A percentile compares a stretch with the other conserved stretches of the same genome.
Evolutionary conservation across 306 rosid genomes (phyloP).

Genomic region (Spatholobus suberectus): DNA sequence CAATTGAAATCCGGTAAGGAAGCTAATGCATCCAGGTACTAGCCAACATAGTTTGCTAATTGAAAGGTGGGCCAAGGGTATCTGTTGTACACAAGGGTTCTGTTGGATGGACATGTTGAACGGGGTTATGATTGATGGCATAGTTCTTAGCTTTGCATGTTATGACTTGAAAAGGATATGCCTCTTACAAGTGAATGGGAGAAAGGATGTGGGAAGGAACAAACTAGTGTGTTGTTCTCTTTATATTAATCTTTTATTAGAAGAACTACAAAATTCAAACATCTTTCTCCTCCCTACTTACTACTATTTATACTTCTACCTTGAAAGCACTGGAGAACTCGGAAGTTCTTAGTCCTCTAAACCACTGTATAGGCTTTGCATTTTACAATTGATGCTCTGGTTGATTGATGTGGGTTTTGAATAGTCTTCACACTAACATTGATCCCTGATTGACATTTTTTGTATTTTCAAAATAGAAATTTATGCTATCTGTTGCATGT

Average conservation of each 20-base stretch:
- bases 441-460: constrained; percentile 31
- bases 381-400: constrained; percentile 27
- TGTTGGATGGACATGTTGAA: constrained; percentile 14
- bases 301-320: not conserved
- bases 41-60: constrained; percentile 15
- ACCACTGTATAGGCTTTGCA: not conserved
- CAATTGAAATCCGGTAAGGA: constrained; percentile 26
- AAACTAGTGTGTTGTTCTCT: constrained; percentile 5
- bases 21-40: constrained; percentile 17
- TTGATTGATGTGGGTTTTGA: not conserved
- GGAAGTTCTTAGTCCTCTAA: constrained; percentile 24
- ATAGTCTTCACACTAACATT: constrained; percentile 30
- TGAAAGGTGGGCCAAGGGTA: not conserved
- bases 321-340: constrained; percentile 8
- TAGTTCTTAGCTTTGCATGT: constrained; percentile 25
- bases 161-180: constrained; percentile 12
- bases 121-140: constrained; percentile 20
- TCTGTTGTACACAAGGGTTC: constrained; percentile 20
- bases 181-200: constrained; percentile 3
- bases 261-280: constrained; percentile 23
- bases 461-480: constrained; percentile 26
- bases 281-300: constrained; percentile 11
- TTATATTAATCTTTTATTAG: constrained; percentile 2
- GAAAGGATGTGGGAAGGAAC: constrained; percentile 9
- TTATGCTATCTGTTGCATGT: constrained; percentile 41